Evolutionary conservation across 1,284 basidiomycete species (phyloP).

Genomic region (Taiwanofungus camphoratus): DNA sequence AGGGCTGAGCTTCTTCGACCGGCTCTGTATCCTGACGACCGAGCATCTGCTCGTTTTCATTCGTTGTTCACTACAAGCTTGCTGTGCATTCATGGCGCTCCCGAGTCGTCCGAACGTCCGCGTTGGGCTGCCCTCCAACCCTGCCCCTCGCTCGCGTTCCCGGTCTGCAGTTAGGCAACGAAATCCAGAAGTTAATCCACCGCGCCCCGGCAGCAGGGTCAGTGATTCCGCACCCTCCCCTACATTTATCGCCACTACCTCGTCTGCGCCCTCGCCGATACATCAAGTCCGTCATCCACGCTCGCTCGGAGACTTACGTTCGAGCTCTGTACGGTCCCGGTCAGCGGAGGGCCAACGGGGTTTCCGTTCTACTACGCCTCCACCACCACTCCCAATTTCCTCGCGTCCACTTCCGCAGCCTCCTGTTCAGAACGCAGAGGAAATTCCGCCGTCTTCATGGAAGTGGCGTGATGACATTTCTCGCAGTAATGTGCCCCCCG

Average conservation of each 20-base stretch:
- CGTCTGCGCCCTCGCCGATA: conserved; percentile 8
- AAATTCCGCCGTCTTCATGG: not conserved
- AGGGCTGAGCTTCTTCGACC: conserved; percentile 9
- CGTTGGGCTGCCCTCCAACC: conserved; percentile 25
- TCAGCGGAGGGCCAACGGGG: conserved; percentile 14
- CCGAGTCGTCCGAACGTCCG: conserved; percentile 19
- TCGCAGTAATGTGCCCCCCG: not conserved
- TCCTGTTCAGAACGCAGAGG: conserved; percentile 5
- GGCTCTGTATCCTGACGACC: not conserved
- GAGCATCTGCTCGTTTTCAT: not conserved
- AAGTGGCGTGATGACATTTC: too few relatives aligned
- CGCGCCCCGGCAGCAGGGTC: conserved; percentile 20
- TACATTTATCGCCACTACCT: conserved; percentile 12
- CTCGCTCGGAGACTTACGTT: conserved; percentile 20
- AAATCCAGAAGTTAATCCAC: conserved; percentile 12
- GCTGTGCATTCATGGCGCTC: conserved; percentile 18
- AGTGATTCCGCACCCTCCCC: conserved; percentile 18
- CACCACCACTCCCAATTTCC: conserved; percentile 18
- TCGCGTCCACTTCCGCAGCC: too few relatives aligned
- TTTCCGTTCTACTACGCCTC: conserved; percentile 13
- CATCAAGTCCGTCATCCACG: conserved; percentile 22
- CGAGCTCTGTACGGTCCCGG: conserved; percentile 14
- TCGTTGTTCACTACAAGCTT: not conserved
- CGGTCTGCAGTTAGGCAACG: conserved; percentile 2
- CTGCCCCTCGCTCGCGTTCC: conserved; percentile 21